These are phyloP conservation scores for Cystobasidium tubakii DNA, from an alignment of 768 basidiomycete genomes.

Conservation along the genomic window DNA sequence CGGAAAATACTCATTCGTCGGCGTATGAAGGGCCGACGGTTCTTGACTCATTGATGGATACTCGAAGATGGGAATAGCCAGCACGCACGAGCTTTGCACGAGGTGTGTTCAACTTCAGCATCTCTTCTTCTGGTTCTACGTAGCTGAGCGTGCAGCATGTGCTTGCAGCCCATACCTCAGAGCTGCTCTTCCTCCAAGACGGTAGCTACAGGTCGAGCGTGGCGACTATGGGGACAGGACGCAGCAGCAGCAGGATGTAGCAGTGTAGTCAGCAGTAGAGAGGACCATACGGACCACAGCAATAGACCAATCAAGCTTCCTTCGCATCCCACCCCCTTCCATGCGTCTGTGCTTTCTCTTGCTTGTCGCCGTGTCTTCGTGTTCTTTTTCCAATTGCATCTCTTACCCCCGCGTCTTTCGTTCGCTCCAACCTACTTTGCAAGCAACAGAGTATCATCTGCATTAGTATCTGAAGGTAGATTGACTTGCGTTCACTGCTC, in stretches of 20 bases:
- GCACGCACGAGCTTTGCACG: background rate
- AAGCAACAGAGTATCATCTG: background rate
- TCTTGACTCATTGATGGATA: constrained; percentile 25
- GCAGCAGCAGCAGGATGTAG: background rate
- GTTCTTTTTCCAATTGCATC: constrained; percentile 4
- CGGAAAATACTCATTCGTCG: constrained; percentile 31
- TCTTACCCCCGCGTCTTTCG: background rate
- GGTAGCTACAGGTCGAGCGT: background rate
- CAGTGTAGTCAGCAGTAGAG: too few species aligned
- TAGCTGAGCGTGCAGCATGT: background rate
- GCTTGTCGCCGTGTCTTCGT: too few species aligned
- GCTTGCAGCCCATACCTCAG: too few species aligned
- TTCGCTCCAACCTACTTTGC: background rate
- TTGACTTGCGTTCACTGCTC: too few species aligned
- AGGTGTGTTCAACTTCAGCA: background rate
- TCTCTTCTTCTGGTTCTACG: background rate
- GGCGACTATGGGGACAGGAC: background rate
- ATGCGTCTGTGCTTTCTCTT: background rate
- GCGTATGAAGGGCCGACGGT: constrained; percentile 29
- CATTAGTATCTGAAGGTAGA: too few species aligned
- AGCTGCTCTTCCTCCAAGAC: background rate
- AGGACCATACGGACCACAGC: background rate
- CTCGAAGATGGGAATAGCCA: background rate
- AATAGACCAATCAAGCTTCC: background rate
- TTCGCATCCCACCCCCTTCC: background rate